Percentiles rank a stretch among this genome's conserved stretches.
These are phyloP conservation scores for Spathaspora hagerdaliae DNA, from an alignment of 805 yeast species.

Conservation along the genomic window DNA sequence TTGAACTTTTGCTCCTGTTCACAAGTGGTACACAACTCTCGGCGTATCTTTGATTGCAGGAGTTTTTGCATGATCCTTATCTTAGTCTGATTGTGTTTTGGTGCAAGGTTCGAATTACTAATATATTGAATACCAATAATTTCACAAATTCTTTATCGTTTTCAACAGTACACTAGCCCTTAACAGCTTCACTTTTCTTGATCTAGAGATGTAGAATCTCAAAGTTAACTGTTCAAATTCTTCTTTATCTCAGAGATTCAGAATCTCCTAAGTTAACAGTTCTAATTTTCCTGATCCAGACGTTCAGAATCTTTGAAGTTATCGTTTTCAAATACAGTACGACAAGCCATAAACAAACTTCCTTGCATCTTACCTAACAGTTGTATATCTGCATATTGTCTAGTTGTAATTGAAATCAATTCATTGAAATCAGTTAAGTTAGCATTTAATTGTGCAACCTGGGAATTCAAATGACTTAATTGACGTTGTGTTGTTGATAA, in stretches of 20 bases:
- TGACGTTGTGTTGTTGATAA: slow-evolving; percentile 25
- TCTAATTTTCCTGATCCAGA: neutral
- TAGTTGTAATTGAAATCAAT: slow-evolving; percentile 45
- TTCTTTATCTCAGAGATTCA: neutral
- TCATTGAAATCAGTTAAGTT: slow-evolving; percentile 51
- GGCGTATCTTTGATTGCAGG: no score
- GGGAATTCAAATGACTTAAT: slow-evolving; percentile 33
- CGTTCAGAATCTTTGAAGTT: slow-evolving; percentile 15
- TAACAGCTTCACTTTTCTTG: no score
- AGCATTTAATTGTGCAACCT: slow-evolving; percentile 44
- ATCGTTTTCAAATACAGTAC: slow-evolving; percentile 36
- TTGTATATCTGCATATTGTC: slow-evolving; percentile 50
- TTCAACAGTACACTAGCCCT: no score
- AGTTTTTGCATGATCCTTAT: no score
- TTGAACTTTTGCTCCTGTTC: no score
- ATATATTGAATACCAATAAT: no score
- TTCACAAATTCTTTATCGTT: no score
- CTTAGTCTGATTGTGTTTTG: no score
- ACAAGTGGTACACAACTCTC: no score
- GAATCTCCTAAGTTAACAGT: no score
- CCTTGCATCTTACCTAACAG: slow-evolving; percentile 57
- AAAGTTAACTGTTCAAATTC: neutral
- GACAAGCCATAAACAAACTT: slow-evolving; percentile 43
- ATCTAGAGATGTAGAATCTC: no score
- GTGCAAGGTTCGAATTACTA: no score